Percentiles rank a stretch among this genome's conserved stretches.
These are phyloP conservation scores for Fusarium mangiferae DNA, from an alignment of 2,329 filamentous ascomycete species.

Conservation along the genomic window DNA sequence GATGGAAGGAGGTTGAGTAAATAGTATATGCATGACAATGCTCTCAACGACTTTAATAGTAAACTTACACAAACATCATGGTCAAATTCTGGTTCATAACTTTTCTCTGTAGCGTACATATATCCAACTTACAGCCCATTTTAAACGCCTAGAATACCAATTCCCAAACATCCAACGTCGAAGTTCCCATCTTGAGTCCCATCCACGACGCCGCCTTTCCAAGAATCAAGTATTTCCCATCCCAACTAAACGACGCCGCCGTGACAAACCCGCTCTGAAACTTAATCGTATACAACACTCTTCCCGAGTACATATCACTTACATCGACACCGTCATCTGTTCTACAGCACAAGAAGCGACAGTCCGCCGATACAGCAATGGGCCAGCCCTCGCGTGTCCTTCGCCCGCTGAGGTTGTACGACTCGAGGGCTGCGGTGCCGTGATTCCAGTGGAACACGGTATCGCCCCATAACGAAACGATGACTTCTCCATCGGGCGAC, in stretches of 20 bases:
- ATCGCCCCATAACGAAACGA: constrained; percentile 50
- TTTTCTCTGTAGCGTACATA: background rate
- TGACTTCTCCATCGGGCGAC: constrained; percentile 43
- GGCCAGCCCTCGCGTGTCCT: constrained; percentile 50
- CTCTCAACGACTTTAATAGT: background rate
- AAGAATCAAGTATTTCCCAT: constrained; percentile 45
- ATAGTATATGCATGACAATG: background rate
- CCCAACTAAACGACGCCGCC: constrained; percentile 47
- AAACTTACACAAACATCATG: background rate
- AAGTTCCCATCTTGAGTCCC: constrained; percentile 37
- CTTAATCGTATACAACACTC: constrained; percentile 47
- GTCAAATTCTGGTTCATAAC: background rate
- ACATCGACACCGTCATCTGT: constrained; percentile 51
- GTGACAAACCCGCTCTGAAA: constrained; percentile 46
- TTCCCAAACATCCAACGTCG: constrained; percentile 45
- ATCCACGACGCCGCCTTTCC: constrained; percentile 44
- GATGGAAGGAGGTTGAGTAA: constrained; percentile 51
- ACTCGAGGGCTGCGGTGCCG: constrained; percentile 44
- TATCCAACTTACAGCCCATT: background rate
- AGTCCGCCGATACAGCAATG: constrained; percentile 50
- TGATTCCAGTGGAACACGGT: constrained; percentile 50
- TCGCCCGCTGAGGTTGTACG: constrained; percentile 46
- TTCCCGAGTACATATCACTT: constrained; percentile 48
- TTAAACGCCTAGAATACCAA: constrained; percentile 40
- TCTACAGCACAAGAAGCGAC: constrained; percentile 48